These are phyloP conservation scores for Tympanopsis confertula DNA, from an alignment of 2,329 filamentous ascomycete species.

Conservation along the genomic window DNA sequence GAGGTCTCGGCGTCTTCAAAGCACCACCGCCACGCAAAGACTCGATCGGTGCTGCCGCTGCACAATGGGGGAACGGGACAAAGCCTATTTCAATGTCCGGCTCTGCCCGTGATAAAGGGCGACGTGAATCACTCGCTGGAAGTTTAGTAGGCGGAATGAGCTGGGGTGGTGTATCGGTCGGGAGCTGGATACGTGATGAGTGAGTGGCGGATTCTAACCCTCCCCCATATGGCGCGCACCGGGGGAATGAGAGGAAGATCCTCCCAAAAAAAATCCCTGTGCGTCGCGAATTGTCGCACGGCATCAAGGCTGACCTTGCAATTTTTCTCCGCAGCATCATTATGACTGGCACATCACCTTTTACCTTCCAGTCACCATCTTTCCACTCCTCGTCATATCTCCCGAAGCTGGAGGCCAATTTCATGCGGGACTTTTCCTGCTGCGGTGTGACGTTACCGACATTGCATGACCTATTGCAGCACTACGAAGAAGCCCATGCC, in stretches of 20 bases:
- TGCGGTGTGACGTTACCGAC: constrained; percentile 83
- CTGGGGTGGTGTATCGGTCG: constrained; percentile 92
- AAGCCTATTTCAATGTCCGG: constrained; percentile 59
- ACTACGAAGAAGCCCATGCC: constrained; percentile 83
- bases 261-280: not conserved
- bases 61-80: constrained; percentile 11
- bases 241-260: constrained; percentile 1
- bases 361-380: constrained; percentile 78
- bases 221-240: constrained; percentile 5
- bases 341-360: constrained; percentile 94
- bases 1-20: not conserved
- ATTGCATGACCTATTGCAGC: constrained; percentile 85
- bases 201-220: constrained; percentile 40
- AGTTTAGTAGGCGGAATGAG: constrained; percentile 76
- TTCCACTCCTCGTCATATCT: constrained; percentile 95
- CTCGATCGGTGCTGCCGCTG: constrained; percentile 39
- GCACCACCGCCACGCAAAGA: constrained; percentile 33
- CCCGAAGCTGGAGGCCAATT: constrained; percentile 90
- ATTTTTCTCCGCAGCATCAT: constrained; percentile 55
- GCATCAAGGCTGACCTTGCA: not conserved
- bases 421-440: constrained; percentile 94
- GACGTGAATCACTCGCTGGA: constrained; percentile 50
- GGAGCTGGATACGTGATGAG: constrained; percentile 96
- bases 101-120: constrained; percentile 45
- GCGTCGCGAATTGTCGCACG: no score